phyloP scores from a whole-genome alignment of 108 stramenopile genomes.

The Fistulifera pelliculosa region DNA sequence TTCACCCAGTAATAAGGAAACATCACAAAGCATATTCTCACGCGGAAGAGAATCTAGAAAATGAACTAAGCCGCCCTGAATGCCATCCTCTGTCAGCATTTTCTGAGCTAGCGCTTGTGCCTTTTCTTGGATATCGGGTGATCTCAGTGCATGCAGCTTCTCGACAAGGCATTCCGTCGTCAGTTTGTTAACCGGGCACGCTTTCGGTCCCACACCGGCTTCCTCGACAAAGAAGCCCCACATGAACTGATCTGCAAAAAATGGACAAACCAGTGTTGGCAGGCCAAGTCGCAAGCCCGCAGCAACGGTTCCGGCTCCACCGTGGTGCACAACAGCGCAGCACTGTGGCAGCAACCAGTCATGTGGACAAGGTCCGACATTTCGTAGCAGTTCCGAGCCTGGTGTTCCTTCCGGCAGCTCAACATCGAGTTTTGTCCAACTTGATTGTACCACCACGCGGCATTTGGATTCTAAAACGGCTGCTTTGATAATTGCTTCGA shows the following conservation, averaged over 20 bases:
- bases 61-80: constrained; percentile 40
- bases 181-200: constrained; percentile 42
- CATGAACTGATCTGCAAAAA: constrained; percentile 77
- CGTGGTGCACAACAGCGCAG: constrained; percentile 76
- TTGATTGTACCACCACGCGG: constrained; percentile 54
- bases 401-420: not conserved
- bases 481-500: constrained; percentile 38
- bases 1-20: constrained; percentile 26
- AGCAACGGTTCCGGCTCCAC: constrained; percentile 80
- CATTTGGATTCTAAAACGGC: constrained; percentile 32
- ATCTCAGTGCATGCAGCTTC: constrained; percentile 32
- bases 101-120: constrained; percentile 24
- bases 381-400: constrained; percentile 24
- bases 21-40: constrained; percentile 46
- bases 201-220: constrained; percentile 54
- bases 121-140: constrained; percentile 18
- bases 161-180: constrained; percentile 36
- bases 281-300: constrained; percentile 56
- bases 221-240: constrained; percentile 61
- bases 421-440: constrained; percentile 65
- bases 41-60: constrained; percentile 37
- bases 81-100: constrained; percentile 57
- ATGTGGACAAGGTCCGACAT: constrained; percentile 63
- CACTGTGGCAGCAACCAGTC: constrained; percentile 67
- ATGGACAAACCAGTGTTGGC: constrained; percentile 72